Conservation (phyloP, 306 rosid species). For the Argentina anserina region DNA sequence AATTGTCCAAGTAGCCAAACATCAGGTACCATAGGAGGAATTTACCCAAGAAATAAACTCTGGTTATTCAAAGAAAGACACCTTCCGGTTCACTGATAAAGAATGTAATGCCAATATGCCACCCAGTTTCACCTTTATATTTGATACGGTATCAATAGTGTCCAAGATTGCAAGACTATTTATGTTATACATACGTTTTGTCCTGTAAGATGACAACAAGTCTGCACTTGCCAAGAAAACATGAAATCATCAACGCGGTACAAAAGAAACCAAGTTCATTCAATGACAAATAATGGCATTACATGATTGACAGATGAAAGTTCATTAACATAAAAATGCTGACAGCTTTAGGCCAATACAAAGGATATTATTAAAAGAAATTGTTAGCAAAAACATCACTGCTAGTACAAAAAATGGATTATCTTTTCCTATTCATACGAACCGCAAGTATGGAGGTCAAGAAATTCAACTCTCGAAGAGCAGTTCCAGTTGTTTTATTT, state of each 20-base stretch:
- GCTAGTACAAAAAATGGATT: background rate
- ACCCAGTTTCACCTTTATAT: slow-evolving; percentile 71
- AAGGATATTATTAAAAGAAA: too few relatives aligned
- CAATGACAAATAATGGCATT: slow-evolving; percentile 4
- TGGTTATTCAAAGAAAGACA: slow-evolving; percentile 5
- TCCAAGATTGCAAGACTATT: slow-evolving; percentile 80
- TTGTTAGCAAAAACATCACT: background rate
- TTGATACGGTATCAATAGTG: slow-evolving; percentile 72
- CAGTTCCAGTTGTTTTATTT: slow-evolving; percentile 60
- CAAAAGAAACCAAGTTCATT: slow-evolving; percentile 8
- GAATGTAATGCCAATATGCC: slow-evolving; percentile 8
- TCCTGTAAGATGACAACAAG: slow-evolving; percentile 86
- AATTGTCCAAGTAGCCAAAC: too few relatives aligned
- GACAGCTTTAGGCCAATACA: background rate
- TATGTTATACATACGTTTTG: slow-evolving; percentile 75
- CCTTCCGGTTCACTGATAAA: slow-evolving; percentile 19
- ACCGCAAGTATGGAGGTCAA: slow-evolving; percentile 85
- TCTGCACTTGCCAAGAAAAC: slow-evolving; percentile 49
- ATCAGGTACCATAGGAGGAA: too few relatives aligned
- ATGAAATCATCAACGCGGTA: slow-evolving; percentile 27
- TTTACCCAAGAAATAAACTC: background rate
- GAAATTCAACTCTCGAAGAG: slow-evolving; percentile 82
- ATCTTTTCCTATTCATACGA: slow-evolving; percentile 89
- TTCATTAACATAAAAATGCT: background rate
- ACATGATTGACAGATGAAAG: too few relatives aligned